Base-by-base conservation (phyloP, 1,284 basidiomycete genomes). In the Ustilago vetiveriae region DNA sequence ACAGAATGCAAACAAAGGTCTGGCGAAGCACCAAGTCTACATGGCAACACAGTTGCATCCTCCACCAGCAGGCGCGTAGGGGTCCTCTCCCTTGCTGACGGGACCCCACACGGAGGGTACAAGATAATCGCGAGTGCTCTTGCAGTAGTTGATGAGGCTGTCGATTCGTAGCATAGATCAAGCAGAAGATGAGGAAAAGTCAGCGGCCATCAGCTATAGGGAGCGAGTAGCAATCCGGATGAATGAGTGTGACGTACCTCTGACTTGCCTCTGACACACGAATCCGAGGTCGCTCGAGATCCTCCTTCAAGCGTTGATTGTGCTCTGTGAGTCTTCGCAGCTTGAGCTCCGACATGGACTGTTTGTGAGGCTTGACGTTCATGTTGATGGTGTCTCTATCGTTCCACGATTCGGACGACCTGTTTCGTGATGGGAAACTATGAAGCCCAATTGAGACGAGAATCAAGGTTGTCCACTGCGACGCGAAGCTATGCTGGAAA, bases 101-200 rank as follows among this genome's bases (percentile, higher is more conserved):
- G 91, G 90, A n/a, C 94, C 94, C 94, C 94, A 96, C 37, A 95
- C 89, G 29, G 89, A 91, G 4, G 92, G 92, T 78, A 92, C 90
- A 65, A 94, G 87, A 76, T 90, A 91, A 83, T 96, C 94, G 77
- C 89, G 90, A 29, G 92, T 95, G 24, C 87, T 88, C 83, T 92
- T 92, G 86, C 91, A 92, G 82, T 92, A 95, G 52, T 90, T 88
- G 80, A 97, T 95, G 64, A 98, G 83, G 80, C 94, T 91, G 62
- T 19, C 4, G 3, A n/a, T n/a, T n/a, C n/a, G n/a, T n/a, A n/a
- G n/a, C n/a, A n/a, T n/a, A n/a, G n/a, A n/a, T n/a, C n/a, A n/a
- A n/a, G n/a, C n/a, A n/a, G n/a, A n/a, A n/a, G n/a, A 46, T 16
- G 23, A 8, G 2, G 19, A 16, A 3, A 9, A 27, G 52, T 40